Evolutionary conservation across 1,284 basidiomycete genomes (phyloP).

Genomic region (Abortiporus biennis): DNA sequence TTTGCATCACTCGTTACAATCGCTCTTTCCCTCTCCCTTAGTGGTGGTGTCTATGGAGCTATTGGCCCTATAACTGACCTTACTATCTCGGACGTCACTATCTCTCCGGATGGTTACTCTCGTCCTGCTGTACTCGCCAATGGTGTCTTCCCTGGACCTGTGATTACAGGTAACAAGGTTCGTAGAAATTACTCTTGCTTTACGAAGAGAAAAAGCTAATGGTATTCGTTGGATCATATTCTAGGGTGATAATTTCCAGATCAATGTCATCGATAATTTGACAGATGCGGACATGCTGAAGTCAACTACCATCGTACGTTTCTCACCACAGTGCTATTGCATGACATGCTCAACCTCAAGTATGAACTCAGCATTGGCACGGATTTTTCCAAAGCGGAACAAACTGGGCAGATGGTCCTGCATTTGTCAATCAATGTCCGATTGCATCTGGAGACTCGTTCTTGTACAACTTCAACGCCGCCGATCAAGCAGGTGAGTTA

Average conservation of each 20-base stretch:
- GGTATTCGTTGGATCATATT: no score
- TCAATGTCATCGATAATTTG: conserved; percentile 31
- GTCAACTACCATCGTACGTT: conserved; percentile 29
- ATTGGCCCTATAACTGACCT: conserved; percentile 18
- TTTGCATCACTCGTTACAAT: no score
- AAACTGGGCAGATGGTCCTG: conserved; percentile 25
- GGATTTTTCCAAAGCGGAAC: conserved; percentile 26
- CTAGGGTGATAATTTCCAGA: conserved; percentile 23
- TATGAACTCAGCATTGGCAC: conserved; percentile 34
- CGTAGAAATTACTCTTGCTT: no score
- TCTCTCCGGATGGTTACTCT: conserved; percentile 19
- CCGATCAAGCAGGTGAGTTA: conserved; percentile 24
- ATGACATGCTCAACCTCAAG: no score
- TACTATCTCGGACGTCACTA: conserved; percentile 14
- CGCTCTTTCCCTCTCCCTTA: no score
- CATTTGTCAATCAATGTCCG: conserved; percentile 42
- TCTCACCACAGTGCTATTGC: neutral
- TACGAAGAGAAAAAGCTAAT: no score
- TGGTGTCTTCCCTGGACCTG: conserved; percentile 21
- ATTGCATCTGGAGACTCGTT: conserved; percentile 39
- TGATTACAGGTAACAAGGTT: conserved; percentile 23
- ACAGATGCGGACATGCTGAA: conserved; percentile 27
- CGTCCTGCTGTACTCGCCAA: conserved; percentile 19
- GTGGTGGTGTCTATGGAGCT: conserved; percentile 7
- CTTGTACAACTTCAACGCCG: conserved; percentile 31